Evolutionary conservation across 2,329 filamentous ascomycete species (phyloP).

Genomic region (Diaporthe aspalathi): DNA sequence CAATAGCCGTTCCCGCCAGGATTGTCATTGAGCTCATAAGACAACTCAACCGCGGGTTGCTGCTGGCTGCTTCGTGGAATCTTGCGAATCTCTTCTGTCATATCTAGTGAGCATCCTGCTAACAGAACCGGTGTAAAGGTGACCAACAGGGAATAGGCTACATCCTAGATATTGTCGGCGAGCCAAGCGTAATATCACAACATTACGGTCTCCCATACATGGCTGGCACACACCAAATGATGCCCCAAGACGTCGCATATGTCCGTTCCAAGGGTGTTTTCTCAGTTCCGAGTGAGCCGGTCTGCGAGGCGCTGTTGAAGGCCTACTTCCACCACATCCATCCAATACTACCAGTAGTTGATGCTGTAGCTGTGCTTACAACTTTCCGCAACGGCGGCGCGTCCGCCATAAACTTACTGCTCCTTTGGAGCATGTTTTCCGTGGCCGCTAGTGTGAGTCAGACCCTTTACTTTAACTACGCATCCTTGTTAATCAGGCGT

Average conservation of each 20-base stretch:
- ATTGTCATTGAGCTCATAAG: not conserved
- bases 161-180: not conserved
- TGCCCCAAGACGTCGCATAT: not conserved
- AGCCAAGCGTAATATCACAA: not conserved
- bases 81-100: not conserved
- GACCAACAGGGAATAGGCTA: not conserved
- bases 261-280: not conserved
- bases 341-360: not conserved
- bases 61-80: not conserved
- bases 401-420: not conserved
- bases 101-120: not conserved
- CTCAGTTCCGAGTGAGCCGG: not conserved
- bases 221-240: not conserved
- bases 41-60: not conserved
- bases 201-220: not conserved
- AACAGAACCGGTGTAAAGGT: not conserved
- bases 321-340: constrained; percentile 1
- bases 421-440: not conserved
- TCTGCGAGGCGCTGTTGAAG: not conserved
- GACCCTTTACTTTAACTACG: not conserved
- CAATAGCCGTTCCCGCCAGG: not conserved
- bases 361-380: not conserved
- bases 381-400: not conserved
- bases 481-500: not conserved
- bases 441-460: not conserved